Conservation (phyloP, 2,329 filamentous ascomycete species). For the Neonectria neomacrospora region DNA sequence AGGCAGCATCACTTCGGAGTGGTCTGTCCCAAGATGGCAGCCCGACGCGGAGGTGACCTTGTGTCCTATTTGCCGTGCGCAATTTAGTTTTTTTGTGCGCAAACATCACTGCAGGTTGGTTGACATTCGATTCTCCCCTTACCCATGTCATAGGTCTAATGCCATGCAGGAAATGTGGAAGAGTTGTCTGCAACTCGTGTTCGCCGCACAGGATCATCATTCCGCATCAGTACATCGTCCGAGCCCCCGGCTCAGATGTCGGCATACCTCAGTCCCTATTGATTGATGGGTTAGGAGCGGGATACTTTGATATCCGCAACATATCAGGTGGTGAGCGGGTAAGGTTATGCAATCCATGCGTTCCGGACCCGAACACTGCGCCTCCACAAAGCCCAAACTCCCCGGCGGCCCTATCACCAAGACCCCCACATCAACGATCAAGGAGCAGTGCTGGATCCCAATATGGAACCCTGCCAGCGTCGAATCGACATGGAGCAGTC, state of each 20-base stretch:
- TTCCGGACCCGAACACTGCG: slow-evolving; percentile 69
- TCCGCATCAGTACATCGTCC: slow-evolving; percentile 91
- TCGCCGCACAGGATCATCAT: slow-evolving; percentile 96
- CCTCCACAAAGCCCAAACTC: slow-evolving; percentile 60
- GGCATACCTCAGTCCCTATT: slow-evolving; percentile 50
- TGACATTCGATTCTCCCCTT: background rate
- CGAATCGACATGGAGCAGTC: slow-evolving; percentile 51
- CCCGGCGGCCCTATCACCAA: slow-evolving; percentile 48
- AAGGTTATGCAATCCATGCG: slow-evolving; percentile 70
- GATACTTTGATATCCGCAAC: slow-evolving; percentile 57
- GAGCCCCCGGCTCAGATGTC: slow-evolving; percentile 68
- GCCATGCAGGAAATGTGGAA: slow-evolving; percentile 79
- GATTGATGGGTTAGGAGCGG: slow-evolving; percentile 53
- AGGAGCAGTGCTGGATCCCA: slow-evolving; percentile 56
- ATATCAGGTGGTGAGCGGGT: slow-evolving; percentile 67
- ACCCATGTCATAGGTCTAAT: background rate
- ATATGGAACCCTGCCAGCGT: slow-evolving; percentile 44
- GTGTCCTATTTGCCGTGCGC: slow-evolving; percentile 84
- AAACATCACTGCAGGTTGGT: slow-evolving; percentile 91
- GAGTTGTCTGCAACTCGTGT: slow-evolving; percentile 89
- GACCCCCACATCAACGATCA: slow-evolving; percentile 56
- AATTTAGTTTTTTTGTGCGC: slow-evolving; percentile 86
- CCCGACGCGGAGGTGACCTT: slow-evolving; percentile 83
- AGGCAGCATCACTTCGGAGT: slow-evolving; percentile 48
- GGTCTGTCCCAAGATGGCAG: slow-evolving; percentile 83